A percentile compares a stretch with the other conserved stretches of the same genome.
These are phyloP conservation scores for Chondrus crispus DNA, from an alignment of 23 red algal genomes.

Conservation along the genomic window DNA sequence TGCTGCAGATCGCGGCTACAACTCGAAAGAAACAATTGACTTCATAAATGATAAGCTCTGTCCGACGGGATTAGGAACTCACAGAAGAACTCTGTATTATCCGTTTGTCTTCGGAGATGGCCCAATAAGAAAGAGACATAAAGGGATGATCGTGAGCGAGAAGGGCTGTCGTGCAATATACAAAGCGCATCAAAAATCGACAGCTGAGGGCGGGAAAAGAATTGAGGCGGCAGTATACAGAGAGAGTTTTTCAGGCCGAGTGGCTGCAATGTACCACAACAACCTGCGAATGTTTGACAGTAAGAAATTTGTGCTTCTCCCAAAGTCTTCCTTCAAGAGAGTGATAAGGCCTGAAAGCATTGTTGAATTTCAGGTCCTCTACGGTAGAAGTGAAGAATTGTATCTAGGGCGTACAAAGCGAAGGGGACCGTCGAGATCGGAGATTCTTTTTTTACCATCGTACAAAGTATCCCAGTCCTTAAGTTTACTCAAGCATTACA, in stretches of 20 bases:
- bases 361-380: no score
- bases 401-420: no score
- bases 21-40: neutral
- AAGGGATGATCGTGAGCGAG: neutral
- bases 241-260: neutral
- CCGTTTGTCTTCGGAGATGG: neutral
- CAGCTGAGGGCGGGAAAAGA: neutral
- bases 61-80: neutral
- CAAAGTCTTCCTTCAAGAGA: neutral
- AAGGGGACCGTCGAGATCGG: no score
- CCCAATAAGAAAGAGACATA: neutral
- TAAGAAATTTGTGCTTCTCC: neutral
- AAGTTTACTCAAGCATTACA: neutral
- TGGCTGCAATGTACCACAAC: conserved; percentile 16
- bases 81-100: neutral
- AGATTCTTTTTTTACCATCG: no score
- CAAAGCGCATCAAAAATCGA: neutral
- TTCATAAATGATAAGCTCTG: neutral
- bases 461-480: no score
- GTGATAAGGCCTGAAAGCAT: no score
- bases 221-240: conserved; percentile 3
- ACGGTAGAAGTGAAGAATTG: no score
- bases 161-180: neutral
- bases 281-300: neutral
- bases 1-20: neutral